Evolutionary conservation across 352 stramenopile genomes (phyloP).

Genomic region (Pythium phragmiticola): DNA sequence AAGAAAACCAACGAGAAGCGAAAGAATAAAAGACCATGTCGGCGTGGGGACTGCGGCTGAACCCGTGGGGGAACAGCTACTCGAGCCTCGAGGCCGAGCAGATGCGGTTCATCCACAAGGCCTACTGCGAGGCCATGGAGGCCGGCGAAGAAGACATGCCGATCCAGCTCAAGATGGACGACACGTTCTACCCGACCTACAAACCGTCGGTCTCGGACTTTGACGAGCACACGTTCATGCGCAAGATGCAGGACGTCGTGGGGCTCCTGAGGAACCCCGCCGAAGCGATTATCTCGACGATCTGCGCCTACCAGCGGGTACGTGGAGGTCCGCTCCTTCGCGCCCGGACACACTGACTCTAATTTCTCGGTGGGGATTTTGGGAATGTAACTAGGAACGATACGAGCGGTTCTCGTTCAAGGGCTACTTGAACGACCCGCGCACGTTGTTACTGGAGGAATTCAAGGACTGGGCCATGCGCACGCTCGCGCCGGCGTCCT

Average conservation of each 20-base stretch:
- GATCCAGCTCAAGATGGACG: slow-evolving; percentile 83
- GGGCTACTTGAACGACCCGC: slow-evolving; percentile 82
- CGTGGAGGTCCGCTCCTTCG: not conserved
- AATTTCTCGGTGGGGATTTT: not conserved
- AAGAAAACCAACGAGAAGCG: not conserved
- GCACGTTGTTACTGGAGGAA: slow-evolving; percentile 79
- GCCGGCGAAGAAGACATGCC: slow-evolving; percentile 80
- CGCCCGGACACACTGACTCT: not conserved
- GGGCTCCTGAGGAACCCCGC: slow-evolving; percentile 75
- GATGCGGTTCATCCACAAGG: slow-evolving; percentile 85
- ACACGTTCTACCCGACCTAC: slow-evolving; percentile 77
- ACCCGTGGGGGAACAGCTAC: slow-evolving; percentile 81
- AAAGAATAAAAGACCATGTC: slow-evolving; percentile 44
- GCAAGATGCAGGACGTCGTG: slow-evolving; percentile 87
- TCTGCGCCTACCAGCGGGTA: slow-evolving; percentile 78
- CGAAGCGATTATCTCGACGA: slow-evolving; percentile 84
- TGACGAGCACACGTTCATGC: slow-evolving; percentile 85
- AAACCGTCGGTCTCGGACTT: slow-evolving; percentile 78
- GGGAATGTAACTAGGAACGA: slow-evolving; percentile 38
- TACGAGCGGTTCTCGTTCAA: slow-evolving; percentile 80
- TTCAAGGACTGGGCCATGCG: slow-evolving; percentile 88
- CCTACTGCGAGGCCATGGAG: slow-evolving; percentile 85
- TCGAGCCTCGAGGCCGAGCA: slow-evolving; percentile 83
- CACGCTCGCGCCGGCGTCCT: slow-evolving; percentile 66
- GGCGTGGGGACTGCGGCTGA: slow-evolving; percentile 79